These are phyloP conservation scores for Chaetoceros muelleri DNA, from an alignment of 108 stramenopile genomes.

Conservation along the genomic window DNA sequence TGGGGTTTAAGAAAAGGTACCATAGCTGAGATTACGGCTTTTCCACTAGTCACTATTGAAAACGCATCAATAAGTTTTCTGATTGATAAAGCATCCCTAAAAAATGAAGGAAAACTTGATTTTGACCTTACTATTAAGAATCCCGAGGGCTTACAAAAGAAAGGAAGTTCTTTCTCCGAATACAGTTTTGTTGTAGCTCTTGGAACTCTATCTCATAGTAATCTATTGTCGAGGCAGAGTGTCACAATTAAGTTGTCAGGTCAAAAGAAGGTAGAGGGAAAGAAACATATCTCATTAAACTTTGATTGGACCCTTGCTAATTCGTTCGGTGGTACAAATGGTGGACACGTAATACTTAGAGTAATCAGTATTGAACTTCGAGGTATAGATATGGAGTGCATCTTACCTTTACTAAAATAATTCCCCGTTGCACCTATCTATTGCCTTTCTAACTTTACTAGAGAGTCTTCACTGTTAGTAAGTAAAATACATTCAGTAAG, in stretches of 20 bases:
- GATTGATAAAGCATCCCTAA: slow-evolving; percentile 3
- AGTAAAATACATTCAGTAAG: too few species aligned
- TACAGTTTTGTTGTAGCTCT: slow-evolving; percentile 12
- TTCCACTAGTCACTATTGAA: slow-evolving; percentile 5
- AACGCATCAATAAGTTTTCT: not conserved
- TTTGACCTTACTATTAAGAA: not conserved
- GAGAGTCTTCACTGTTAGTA: too few species aligned
- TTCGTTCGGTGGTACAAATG: slow-evolving; percentile 27
- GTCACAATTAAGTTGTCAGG: slow-evolving; percentile 8
- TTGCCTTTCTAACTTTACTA: too few species aligned
- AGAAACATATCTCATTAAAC: slow-evolving; percentile 16
- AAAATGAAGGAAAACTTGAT: slow-evolving; percentile 3
- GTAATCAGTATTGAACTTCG: slow-evolving; percentile 24
- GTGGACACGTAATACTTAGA: slow-evolving; percentile 23
- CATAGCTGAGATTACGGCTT: not conserved
- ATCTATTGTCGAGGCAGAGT: slow-evolving; percentile 19
- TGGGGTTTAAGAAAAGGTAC: too few species aligned
- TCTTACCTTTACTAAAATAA: slow-evolving; percentile 14
- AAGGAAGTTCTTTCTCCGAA: slow-evolving; percentile 8
- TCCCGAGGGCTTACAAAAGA: too few species aligned
- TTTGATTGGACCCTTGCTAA: slow-evolving; percentile 53
- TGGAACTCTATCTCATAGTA: slow-evolving; percentile 18
- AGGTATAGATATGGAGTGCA: slow-evolving; percentile 37
- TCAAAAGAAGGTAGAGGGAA: slow-evolving; percentile 1
- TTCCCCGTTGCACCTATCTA: too few species aligned